phyloP scores from a whole-genome alignment of 768 basidiomycete genomes.

The Phaffia australis region DNA sequence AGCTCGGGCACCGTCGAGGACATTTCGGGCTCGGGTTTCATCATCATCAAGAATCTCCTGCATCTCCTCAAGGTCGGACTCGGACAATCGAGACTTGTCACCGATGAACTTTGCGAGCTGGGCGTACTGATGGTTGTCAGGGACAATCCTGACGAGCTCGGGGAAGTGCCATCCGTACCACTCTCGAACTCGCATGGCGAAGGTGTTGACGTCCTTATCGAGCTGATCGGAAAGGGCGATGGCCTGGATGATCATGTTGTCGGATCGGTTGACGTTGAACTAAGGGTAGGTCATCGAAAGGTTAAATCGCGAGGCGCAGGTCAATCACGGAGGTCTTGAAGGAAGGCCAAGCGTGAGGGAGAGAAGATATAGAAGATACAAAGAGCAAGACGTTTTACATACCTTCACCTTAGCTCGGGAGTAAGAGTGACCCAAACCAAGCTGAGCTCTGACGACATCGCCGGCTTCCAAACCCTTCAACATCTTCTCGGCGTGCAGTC shows the following conservation, averaged over 20 bases:
- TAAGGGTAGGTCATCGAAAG: constrained; percentile 67
- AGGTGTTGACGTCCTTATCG: constrained; percentile 99
- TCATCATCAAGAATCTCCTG: constrained; percentile 93
- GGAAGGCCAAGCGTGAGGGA: not conserved
- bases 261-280: constrained; percentile 98
- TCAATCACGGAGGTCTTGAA: not conserved
- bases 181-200: constrained; percentile 97
- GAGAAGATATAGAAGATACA: constrained; percentile 32
- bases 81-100: constrained; percentile 73
- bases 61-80: constrained; percentile 79
- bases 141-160: constrained; percentile 95
- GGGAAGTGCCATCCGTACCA: constrained; percentile 99
- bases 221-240: constrained; percentile 94
- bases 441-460: constrained; percentile 89
- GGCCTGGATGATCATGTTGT: constrained; percentile 98
- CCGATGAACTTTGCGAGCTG: constrained; percentile 87
- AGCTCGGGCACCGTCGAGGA: constrained; percentile 75
- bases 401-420: constrained; percentile 49
- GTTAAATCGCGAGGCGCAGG: not conserved
- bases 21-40: constrained; percentile 73
- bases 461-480: constrained; percentile 84
- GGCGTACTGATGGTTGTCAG: constrained; percentile 93
- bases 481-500: constrained; percentile 74
- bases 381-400: not conserved
- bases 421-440: constrained; percentile 93